Percentiles rank a stretch among this genome's conserved stretches.
Evolutionary conservation across 306 rosid genomes (phyloP).

Genomic region (Pachyrhizus erosus): DNA sequence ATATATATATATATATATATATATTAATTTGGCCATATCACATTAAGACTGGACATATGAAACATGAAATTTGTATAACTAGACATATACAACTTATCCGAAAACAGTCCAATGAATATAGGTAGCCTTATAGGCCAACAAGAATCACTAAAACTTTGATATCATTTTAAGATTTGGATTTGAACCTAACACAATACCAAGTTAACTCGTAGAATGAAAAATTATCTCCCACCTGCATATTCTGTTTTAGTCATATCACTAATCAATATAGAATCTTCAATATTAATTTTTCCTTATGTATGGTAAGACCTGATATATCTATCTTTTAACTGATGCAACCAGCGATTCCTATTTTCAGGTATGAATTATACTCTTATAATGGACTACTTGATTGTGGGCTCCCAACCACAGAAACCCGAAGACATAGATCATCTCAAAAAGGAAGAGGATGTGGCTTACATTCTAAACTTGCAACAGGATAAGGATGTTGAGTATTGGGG

Average conservation of each 20-base stretch:
- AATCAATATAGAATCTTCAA: not conserved
- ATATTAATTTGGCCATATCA: not conserved
- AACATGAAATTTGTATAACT: too few species aligned
- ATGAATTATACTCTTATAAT: conserved; percentile 87
- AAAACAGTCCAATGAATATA: too few species aligned
- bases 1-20: too few species aligned
- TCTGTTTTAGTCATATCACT: not conserved
- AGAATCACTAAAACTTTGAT: too few species aligned
- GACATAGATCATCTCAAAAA: conserved; percentile 77
- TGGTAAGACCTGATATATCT: not conserved
- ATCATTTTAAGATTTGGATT: not conserved
- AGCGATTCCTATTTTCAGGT: conserved; percentile 64
- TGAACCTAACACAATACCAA: not conserved
- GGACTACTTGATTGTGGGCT: conserved; percentile 83
- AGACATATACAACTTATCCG: too few species aligned
- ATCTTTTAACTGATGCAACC: conserved; percentile 36
- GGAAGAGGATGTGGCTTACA: conserved; percentile 83
- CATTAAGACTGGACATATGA: too few species aligned
- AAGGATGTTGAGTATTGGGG: conserved; percentile 90
- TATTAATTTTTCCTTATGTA: not conserved
- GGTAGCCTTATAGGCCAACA: too few species aligned
- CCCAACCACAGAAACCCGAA: conserved; percentile 94
- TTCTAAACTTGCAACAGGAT: conserved; percentile 94
- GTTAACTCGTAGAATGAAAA: not conserved
- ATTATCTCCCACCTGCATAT: not conserved